phyloP scores from a whole-genome alignment of 2,329 filamentous ascomycete species.

The Botrytis paeoniae region DNA sequence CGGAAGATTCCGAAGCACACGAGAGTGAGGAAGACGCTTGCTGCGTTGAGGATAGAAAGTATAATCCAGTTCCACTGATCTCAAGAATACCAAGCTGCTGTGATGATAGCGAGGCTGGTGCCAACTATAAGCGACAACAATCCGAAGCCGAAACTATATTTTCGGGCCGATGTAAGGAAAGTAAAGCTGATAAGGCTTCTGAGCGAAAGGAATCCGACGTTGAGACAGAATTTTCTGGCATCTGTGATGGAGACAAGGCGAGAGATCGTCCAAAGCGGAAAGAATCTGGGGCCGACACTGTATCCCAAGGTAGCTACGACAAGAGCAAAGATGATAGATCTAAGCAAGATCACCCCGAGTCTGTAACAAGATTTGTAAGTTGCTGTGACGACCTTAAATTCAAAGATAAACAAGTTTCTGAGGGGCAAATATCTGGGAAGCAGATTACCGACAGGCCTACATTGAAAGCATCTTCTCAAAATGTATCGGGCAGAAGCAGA shows the following conservation, averaged over 20 bases:
- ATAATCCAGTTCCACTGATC: neutral
- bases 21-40: neutral
- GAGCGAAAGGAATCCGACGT: neutral
- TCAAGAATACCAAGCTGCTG: slow-evolving; percentile 18
- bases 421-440: neutral
- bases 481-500: neutral
- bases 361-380: slow-evolving; percentile 1
- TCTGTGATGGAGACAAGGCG: neutral
- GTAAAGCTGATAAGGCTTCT: neutral
- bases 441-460: neutral
- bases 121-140: neutral
- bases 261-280: neutral
- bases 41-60: neutral
- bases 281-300: neutral
- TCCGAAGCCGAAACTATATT: slow-evolving; percentile 5
- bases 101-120: neutral
- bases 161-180: neutral
- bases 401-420: neutral
- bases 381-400: neutral
- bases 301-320: neutral
- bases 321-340: neutral
- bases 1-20: neutral
- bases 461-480: neutral
- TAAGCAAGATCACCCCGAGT: neutral
- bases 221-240: neutral